Conservation (phyloP, 208 protist species). For the Polymyxa betae region DNA sequence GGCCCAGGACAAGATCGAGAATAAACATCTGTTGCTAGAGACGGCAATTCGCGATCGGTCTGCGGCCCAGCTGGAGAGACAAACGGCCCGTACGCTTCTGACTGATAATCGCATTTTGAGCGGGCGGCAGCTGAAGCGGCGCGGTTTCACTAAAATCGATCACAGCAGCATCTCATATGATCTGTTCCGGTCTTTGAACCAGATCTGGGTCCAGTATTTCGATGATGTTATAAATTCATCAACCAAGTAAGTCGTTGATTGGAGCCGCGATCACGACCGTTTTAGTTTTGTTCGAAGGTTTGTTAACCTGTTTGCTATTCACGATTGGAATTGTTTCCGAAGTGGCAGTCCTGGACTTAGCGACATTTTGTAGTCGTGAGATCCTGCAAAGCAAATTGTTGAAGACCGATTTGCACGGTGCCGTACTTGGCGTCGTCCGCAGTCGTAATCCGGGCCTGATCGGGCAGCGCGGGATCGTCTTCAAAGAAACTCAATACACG, state of each 20-base stretch:
- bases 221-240: too few relatives aligned
- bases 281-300: too few relatives aligned
- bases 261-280: too few relatives aligned
- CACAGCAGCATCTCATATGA: background rate
- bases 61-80: background rate
- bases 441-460: background rate
- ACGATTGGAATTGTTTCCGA: too few relatives aligned
- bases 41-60: background rate
- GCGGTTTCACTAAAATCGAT: background rate
- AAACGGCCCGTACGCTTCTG: background rate
- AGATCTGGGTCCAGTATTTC: background rate
- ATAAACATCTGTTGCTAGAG: background rate
- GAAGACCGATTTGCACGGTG: background rate
- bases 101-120: background rate
- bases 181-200: background rate
- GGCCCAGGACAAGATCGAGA: background rate
- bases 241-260: too few relatives aligned
- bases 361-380: too few relatives aligned
- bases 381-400: background rate
- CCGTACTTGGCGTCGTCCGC: background rate
- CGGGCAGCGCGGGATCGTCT: conserved; percentile 10
- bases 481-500: background rate
- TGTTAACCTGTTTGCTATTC: too few relatives aligned
- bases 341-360: too few relatives aligned
- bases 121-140: background rate